Percentiles rank a stretch among this genome's conserved stretches.
Evolutionary conservation across 225 moss, liverwort and hornwort genomes (phyloP).

Genomic region (Climacium dendroides): DNA sequence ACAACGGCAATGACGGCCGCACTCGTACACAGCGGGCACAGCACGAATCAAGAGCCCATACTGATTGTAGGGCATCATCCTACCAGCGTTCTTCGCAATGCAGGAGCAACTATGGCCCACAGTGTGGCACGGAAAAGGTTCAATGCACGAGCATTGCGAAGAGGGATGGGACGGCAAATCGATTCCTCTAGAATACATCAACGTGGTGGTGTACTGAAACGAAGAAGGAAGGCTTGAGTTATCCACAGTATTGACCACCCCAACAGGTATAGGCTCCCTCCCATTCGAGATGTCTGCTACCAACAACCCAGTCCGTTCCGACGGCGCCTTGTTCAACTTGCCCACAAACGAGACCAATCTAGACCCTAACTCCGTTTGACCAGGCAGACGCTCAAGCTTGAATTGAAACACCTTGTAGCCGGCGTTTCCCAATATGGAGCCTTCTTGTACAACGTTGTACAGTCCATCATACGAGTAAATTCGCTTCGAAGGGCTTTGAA

Average conservation of each 20-base stretch:
- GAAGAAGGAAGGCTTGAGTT: slow-evolving; percentile 8
- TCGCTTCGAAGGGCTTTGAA: slow-evolving; percentile 48
- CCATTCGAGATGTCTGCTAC: slow-evolving; percentile 43
- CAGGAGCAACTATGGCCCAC: slow-evolving; percentile 29
- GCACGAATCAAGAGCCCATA: slow-evolving; percentile 62
- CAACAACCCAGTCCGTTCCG: slow-evolving; percentile 35
- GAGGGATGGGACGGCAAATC: background rate
- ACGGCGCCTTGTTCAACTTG: slow-evolving; percentile 12
- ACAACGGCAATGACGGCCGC: slow-evolving; percentile 52
- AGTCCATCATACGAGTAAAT: slow-evolving; percentile 85
- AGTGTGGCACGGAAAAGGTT: slow-evolving; percentile 5
- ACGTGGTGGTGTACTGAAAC: slow-evolving; percentile 43
- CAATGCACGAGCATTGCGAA: slow-evolving; percentile 27
- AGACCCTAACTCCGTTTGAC: slow-evolving; percentile 46
- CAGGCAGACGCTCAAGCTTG: slow-evolving; percentile 36
- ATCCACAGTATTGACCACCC: slow-evolving; percentile 57
- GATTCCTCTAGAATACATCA: slow-evolving; percentile 16
- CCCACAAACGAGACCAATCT: slow-evolving; percentile 46
- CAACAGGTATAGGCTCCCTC: slow-evolving; percentile 47
- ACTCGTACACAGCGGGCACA: slow-evolving; percentile 64
- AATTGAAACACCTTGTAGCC: slow-evolving; percentile 63
- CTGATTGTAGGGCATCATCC: slow-evolving; percentile 60
- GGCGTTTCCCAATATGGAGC: slow-evolving; percentile 16
- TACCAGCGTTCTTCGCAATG: slow-evolving; percentile 17
- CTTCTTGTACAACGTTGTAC: slow-evolving; percentile 31